Conservation (phyloP, 495 filamentous ascomycete species). For the Astrocystis sublimbata region DNA sequence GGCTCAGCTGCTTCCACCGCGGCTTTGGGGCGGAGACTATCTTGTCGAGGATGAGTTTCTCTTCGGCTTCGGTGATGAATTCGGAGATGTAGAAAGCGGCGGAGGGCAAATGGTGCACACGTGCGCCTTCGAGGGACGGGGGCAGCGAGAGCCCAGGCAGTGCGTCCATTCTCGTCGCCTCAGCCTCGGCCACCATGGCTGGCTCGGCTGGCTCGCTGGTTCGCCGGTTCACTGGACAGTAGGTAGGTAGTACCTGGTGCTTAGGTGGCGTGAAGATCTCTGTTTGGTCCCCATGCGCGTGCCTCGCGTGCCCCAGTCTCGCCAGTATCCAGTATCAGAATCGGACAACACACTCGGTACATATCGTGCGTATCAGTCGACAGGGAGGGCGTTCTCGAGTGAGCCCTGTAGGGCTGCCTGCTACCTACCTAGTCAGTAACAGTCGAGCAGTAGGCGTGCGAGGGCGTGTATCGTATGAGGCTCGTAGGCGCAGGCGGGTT, state of each 20-base stretch:
- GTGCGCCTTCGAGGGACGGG: slow-evolving; percentile 49
- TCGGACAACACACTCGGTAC: too few species aligned
- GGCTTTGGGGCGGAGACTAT: slow-evolving; percentile 66
- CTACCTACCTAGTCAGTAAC: too few species aligned
- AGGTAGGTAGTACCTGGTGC: too few species aligned
- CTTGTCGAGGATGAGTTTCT: slow-evolving; percentile 68
- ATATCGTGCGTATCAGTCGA: too few species aligned
- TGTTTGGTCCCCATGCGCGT: too few species aligned
- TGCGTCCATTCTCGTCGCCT: slow-evolving; percentile 5
- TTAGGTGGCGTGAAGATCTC: too few species aligned
- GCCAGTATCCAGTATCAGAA: too few species aligned
- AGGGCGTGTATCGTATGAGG: not conserved
- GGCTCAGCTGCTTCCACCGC: slow-evolving; percentile 80
- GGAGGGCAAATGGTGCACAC: slow-evolving; percentile 61
- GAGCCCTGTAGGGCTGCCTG: too few species aligned
- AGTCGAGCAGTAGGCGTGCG: not conserved
- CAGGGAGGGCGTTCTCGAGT: too few species aligned
- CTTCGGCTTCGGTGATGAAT: slow-evolving; percentile 80
- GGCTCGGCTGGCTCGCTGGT: not conserved
- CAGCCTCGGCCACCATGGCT: too few species aligned
- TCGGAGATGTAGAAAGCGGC: slow-evolving; percentile 83
- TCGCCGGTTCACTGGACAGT: too few species aligned
- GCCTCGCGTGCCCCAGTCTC: too few species aligned
- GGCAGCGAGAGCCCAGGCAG: slow-evolving; percentile 32
- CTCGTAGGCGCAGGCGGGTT: not conserved